Evolutionary conservation across 768 basidiomycete species (phyloP).

Genomic region (Lyophyllum atratum): DNA sequence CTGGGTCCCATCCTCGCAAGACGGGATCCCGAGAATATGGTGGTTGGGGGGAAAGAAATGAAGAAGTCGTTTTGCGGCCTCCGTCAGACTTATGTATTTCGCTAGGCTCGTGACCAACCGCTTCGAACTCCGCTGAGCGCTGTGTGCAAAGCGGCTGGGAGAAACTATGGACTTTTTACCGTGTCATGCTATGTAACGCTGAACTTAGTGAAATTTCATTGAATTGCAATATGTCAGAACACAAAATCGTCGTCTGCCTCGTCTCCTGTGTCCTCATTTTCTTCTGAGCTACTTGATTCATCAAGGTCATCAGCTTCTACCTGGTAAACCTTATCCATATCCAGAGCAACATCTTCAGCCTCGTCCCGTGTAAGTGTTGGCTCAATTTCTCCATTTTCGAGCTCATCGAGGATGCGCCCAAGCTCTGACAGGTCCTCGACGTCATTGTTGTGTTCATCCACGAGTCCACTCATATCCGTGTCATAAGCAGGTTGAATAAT

Average conservation of each 20-base stretch:
- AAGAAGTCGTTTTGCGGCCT: too few relatives aligned
- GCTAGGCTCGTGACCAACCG: too few relatives aligned
- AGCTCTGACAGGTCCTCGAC: neutral
- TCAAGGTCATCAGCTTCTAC: neutral
- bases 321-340: conserved; percentile 3
- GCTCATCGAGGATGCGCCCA: neutral
- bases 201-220: neutral
- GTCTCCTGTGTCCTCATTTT: neutral
- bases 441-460: too few relatives aligned
- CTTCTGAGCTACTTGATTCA: neutral
- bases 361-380: conserved; percentile 6
- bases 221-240: neutral
- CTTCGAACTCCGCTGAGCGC: too few relatives aligned
- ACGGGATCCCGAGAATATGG: too few relatives aligned
- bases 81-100: too few relatives aligned
- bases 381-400: conserved; percentile 2
- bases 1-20: too few relatives aligned
- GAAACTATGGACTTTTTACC: neutral
- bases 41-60: too few relatives aligned
- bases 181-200: neutral
- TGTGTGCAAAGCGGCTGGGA: too few relatives aligned
- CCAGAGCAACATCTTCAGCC: conserved; percentile 10
- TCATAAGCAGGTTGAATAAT: too few relatives aligned
- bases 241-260: neutral
- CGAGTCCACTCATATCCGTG: too few relatives aligned